phyloP scores from a whole-genome alignment of 78 protist species.

The Isochrysis galbana region DNA sequence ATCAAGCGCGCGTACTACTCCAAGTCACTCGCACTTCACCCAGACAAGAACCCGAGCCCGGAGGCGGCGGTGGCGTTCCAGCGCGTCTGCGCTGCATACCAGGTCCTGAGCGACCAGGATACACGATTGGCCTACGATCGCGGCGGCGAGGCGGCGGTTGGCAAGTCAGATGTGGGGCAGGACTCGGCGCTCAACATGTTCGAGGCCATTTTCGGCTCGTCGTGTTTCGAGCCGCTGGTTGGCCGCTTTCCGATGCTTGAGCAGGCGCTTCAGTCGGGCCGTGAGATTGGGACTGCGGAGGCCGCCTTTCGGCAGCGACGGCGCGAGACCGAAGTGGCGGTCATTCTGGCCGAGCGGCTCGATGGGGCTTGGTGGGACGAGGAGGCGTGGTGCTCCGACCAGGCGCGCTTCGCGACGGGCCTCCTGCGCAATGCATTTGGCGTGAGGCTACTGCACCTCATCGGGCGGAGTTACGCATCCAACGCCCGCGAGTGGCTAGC shows the following conservation, averaged over 20 bases:
- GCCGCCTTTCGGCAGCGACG: background rate
- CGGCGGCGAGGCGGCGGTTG: background rate
- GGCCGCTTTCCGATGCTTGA: background rate
- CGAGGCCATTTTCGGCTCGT: background rate
- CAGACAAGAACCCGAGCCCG: conserved; percentile 15
- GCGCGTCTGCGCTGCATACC: background rate
- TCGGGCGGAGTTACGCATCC: background rate
- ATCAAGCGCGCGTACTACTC: background rate
- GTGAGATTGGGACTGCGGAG: background rate
- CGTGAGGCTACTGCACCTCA: background rate
- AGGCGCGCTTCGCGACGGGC: background rate
- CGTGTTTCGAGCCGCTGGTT: background rate
- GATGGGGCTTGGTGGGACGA: background rate
- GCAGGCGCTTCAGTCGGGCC: background rate
- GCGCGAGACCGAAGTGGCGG: background rate
- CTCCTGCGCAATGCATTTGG: background rate
- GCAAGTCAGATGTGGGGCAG: background rate
- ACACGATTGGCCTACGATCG: background rate
- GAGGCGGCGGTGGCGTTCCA: background rate
- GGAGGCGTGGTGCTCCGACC: background rate
- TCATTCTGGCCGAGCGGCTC: background rate
- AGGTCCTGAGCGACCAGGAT: background rate
- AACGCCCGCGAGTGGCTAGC: background rate
- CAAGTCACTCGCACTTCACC: background rate
- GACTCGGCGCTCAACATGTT: background rate